Conservation (phyloP, 2,329 filamentous ascomycete genomes). For the Polychaeton citri region DNA sequence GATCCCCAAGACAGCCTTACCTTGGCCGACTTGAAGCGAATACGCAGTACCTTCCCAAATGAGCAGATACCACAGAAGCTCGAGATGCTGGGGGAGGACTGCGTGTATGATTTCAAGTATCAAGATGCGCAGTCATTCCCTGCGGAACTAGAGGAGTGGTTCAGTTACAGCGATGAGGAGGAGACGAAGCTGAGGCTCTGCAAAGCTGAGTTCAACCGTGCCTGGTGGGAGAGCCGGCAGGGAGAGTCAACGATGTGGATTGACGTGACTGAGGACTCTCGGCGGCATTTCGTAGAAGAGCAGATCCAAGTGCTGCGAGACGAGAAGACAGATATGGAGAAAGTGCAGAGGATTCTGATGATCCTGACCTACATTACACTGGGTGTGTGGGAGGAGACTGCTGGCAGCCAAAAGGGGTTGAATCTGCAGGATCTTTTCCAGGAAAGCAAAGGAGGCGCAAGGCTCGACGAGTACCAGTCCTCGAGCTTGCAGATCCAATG, state of each 20-base stretch:
- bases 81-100: slow-evolving; percentile 17
- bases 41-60: slow-evolving; percentile 31
- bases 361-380: slow-evolving; percentile 33
- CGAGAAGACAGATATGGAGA: slow-evolving; percentile 19
- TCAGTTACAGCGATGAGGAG: slow-evolving; percentile 79
- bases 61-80: slow-evolving; percentile 20
- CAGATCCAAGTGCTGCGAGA: slow-evolving; percentile 21
- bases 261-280: slow-evolving; percentile 44
- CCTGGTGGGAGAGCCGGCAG: slow-evolving; percentile 42
- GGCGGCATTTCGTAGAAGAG: slow-evolving; percentile 43
- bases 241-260: slow-evolving; percentile 48
- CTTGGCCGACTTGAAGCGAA: slow-evolving; percentile 32
- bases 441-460: slow-evolving; percentile 14
- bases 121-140: slow-evolving; percentile 46
- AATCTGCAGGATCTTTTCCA: slow-evolving; percentile 14
- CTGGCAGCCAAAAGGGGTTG: slow-evolving; percentile 22
- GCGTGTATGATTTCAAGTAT: slow-evolving; percentile 63
- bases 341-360: slow-evolving; percentile 24
- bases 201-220: slow-evolving; percentile 62
- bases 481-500: slow-evolving; percentile 30
- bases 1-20: slow-evolving; percentile 32
- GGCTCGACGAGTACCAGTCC: slow-evolving; percentile 17
- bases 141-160: slow-evolving; percentile 96
- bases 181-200: slow-evolving; percentile 64
- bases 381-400: slow-evolving; percentile 38